These are phyloP conservation scores for Orobanche coerulescens DNA, from an alignment of 257 asterid species.

Conservation along the genomic window DNA sequence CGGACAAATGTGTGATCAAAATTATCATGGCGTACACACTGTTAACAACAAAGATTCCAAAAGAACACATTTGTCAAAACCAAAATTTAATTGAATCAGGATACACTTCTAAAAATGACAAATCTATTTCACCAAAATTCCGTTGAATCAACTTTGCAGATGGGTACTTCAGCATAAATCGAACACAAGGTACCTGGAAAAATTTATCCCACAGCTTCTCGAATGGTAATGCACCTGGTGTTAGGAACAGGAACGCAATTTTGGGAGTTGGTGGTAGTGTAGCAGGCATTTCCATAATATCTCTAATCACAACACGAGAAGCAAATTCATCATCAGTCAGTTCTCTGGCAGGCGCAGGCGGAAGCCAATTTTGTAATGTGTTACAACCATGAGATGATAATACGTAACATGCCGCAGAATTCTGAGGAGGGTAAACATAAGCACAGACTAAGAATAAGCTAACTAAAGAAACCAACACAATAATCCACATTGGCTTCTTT, in stretches of 20 bases:
- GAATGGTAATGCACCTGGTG: constrained; percentile 94
- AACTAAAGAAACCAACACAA: constrained; percentile 74
- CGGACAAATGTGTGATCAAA: background rate
- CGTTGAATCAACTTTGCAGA: background rate
- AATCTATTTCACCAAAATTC: background rate
- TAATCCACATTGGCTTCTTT: constrained; percentile 93
- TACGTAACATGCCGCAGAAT: constrained; percentile 74
- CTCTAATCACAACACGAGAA: constrained; percentile 79
- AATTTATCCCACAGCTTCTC: constrained; percentile 96
- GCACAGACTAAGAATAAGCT: constrained; percentile 83
- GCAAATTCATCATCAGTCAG: constrained; percentile 81
- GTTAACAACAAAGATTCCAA: constrained; percentile 7
- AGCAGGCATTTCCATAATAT: constrained; percentile 58
- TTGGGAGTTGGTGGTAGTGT: constrained; percentile 45
- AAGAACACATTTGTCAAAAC: background rate
- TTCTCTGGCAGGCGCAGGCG: constrained; percentile 73
- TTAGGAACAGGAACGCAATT: constrained; percentile 88
- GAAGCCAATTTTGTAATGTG: constrained; percentile 66
- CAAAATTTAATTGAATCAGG: background rate
- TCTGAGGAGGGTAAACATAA: constrained; percentile 82
- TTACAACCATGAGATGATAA: constrained; percentile 80
- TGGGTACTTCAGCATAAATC: background rate
- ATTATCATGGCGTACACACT: background rate
- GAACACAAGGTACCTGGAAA: constrained; percentile 60
- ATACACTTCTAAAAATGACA: constrained; percentile 13